Evolutionary conservation across 345 rosid species (phyloP), one percentile per base, ranked within the genome.

Genomic region (Linum usitatissimum): DNA sequence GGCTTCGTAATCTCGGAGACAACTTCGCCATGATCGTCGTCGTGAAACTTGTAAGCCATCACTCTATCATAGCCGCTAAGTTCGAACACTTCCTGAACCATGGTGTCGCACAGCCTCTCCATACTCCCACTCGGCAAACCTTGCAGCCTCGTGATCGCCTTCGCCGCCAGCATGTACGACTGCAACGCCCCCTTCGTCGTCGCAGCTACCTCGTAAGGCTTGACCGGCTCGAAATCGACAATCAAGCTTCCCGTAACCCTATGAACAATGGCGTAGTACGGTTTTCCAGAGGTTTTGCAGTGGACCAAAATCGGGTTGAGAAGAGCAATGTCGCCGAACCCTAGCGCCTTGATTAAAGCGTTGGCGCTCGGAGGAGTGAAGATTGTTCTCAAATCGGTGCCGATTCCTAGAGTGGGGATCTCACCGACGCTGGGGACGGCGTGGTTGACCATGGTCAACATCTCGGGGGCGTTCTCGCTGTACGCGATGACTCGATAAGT

Each of bases 21-120:
- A 61, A 92, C 98, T 77, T 92, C 98, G 23, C 98, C 98, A 57
- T 92, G 98, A 73, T 89, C 98, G 74, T 92, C 98, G 20, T 92
- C 96, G 30, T 92, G 98, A 75, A 92, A 92, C 51, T 86, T 92
- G 81, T 92, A 92, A 28, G 93, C 70, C 98, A 92, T 92, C 64
- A 78, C 93, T 77, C 98, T 84, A 75, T 92, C 98, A 79, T 92
- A 92, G 23, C 98, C 93, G 3, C 93, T 92, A 67, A 92, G 92
- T 73, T 92, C 96, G 64, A 85, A 92, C 68, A 87, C 98, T 77
- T 92, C 96, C 72, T 84, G 91, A 76, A 79, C 91, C 98, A 92
- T 86, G 7, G 93, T 81, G 57, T 88, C 91, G 31, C 98, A 88
- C 57, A 92, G 89, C 83, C 95, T 80, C 58, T 84, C 86, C 80